Conservation (phyloP, 1,284 basidiomycete species). For the Moesziomyces sp. region DNA sequence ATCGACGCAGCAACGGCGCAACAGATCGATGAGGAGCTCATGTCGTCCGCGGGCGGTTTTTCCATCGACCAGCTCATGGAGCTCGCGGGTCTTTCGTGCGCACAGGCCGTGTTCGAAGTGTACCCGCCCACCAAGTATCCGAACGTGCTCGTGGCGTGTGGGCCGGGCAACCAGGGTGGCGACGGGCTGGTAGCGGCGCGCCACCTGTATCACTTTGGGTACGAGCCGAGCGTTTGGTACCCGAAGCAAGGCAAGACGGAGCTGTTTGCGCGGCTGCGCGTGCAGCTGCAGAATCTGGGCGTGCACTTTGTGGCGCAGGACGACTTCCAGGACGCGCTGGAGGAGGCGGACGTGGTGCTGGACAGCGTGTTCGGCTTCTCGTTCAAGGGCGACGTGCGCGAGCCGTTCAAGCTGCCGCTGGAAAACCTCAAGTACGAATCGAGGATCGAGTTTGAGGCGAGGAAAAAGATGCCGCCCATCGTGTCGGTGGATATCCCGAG, state of each 20-base stretch:
- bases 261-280: constrained; percentile 75
- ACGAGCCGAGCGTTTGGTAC: constrained; percentile 61
- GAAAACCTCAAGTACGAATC: constrained; percentile 72
- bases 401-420: constrained; percentile 85
- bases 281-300: constrained; percentile 86
- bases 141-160: constrained; percentile 89
- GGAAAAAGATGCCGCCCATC: constrained; percentile 58
- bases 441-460: constrained; percentile 56
- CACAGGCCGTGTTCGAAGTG: constrained; percentile 82
- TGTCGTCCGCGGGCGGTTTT: constrained; percentile 57
- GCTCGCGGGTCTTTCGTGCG: constrained; percentile 94
- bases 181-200: constrained; percentile 96
- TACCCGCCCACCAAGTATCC: constrained; percentile 77
- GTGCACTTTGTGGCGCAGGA: constrained; percentile 73
- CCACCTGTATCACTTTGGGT: constrained; percentile 74
- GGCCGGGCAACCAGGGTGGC: constrained; percentile 86
- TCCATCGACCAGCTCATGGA: constrained; percentile 84
- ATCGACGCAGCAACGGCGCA: constrained; percentile 53
- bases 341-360: constrained; percentile 80
- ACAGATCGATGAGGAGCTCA: constrained; percentile 60
- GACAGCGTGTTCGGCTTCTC: constrained; percentile 99
- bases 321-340: constrained; percentile 73
- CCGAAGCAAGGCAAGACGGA: constrained; percentile 62
- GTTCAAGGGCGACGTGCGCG: constrained; percentile 79
- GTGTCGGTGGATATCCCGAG: constrained; percentile 87